Evolutionary conservation across 257 asterid genomes (phyloP), one percentile per base, ranked within the genome.

Genomic region (Fraxinus cuspidata): DNA sequence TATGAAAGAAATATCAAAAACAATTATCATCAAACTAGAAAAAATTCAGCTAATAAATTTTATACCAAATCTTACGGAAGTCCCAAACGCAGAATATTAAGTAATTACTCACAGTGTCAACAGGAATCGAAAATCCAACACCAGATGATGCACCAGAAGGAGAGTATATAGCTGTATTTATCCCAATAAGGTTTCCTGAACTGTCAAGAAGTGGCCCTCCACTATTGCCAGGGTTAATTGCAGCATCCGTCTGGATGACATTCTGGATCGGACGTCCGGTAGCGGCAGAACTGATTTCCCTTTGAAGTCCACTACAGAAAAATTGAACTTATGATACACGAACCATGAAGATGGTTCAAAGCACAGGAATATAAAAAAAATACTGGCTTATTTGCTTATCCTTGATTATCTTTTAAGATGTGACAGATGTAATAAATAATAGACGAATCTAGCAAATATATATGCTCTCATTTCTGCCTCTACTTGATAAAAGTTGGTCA

Each of bases 121-220:
- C 98, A 35, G 99, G 99, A 84, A 96, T 96, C 27, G 99, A 96
- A 85, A 96, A 96, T 71, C 99, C 99, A 77, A 96, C 99, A 68
- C 98, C 99, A 82, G 99, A 93, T 31, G 99, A 96, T 84, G 98
- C 98, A 78, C 99, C 99, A 16, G 99, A 96, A 72, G 99, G 99
- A 76, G 99, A 96, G 86, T 95, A 95, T 86, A 95, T 95, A 80
- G 99, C 99, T 56, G 99, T 96, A 83, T 96, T 96, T 87, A 96
- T 93, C 73, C 99, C 99, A 66, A 93, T 93, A 71, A 96, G 97
- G 78, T 77, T 93, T 77, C 99, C 98, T 67, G 99, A 83, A 87
- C 99, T 96, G 77, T 96, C 99, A 34, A 96, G 94, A 75, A 95
- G 97, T 32, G 99, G 99, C 63, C 99, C 99, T 65, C 98, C 99